Conservation (phyloP, 78 protist species). For the Cavenderia fasciculata region DNA sequence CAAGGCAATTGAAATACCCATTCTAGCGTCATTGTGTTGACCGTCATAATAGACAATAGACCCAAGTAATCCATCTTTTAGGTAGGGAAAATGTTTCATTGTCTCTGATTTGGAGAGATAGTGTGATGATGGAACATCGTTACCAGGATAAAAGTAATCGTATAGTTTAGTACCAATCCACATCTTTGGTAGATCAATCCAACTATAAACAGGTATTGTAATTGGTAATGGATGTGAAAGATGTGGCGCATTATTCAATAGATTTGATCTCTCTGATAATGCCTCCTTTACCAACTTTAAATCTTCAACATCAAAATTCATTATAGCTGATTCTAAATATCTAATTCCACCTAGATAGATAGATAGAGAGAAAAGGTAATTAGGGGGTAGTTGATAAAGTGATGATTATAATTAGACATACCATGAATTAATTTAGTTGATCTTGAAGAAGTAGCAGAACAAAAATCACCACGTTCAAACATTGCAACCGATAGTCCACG, state of each 20-base stretch:
- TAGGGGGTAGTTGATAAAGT: neutral
- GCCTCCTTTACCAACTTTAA: conserved; percentile 88
- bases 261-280: conserved; percentile 82
- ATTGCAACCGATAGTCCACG: conserved; percentile 83
- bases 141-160: conserved; percentile 86
- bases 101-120: conserved; percentile 41
- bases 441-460: conserved; percentile 90
- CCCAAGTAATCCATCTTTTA: conserved; percentile 63
- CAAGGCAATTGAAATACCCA: conserved; percentile 90
- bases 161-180: conserved; percentile 89
- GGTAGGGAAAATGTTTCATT: conserved; percentile 72
- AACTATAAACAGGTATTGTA: conserved; percentile 88
- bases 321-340: conserved; percentile 89
- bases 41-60: conserved; percentile 92
- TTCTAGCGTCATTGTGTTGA: conserved; percentile 91
- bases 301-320: conserved; percentile 77
- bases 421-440: conserved; percentile 97
- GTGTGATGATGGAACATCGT: conserved; percentile 15
- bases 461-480: conserved; percentile 89
- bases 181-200: conserved; percentile 65
- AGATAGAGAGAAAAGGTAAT: neutral
- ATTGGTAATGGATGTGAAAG: conserved; percentile 90
- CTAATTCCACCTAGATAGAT: conserved; percentile 82
- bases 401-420: conserved; percentile 1
- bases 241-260: conserved; percentile 91